A percentile compares a stretch with the other conserved stretches of the same genome.
Conservation (phyloP, 352 stramenopile species). For the Globisporangium spinosum region DNA sequence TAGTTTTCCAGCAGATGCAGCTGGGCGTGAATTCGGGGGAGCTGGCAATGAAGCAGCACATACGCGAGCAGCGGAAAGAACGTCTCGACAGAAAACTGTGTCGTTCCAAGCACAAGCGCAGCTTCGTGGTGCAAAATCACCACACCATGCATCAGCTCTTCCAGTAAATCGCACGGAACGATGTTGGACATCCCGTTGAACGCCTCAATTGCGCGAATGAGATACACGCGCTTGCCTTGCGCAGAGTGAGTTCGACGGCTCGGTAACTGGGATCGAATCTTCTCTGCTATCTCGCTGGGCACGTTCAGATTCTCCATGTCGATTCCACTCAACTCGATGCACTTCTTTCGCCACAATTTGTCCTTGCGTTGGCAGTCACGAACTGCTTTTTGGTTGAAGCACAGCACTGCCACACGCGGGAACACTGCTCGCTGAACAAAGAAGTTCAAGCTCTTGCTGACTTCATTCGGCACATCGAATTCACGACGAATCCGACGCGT, state of each 20-base stretch:
- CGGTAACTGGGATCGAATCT: constrained; percentile 51
- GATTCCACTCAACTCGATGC: constrained; percentile 52
- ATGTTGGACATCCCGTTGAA: constrained; percentile 79
- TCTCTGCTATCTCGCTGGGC: constrained; percentile 45
- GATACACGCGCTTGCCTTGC: constrained; percentile 32
- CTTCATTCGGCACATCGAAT: constrained; percentile 64
- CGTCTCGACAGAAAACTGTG: constrained; percentile 82
- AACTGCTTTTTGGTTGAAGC: constrained; percentile 63
- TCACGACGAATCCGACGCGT: constrained; percentile 66
- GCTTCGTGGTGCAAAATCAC: constrained; percentile 82
- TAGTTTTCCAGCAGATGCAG: constrained; percentile 83
- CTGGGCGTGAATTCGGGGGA: constrained; percentile 74
- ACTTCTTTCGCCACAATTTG: constrained; percentile 80
- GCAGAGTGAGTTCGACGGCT: constrained; percentile 37
- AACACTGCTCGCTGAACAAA: constrained; percentile 81
- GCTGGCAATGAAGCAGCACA: constrained; percentile 67
- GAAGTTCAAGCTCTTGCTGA: constrained; percentile 73
- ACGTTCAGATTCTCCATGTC: constrained; percentile 68
- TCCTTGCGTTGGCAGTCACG: constrained; percentile 81
- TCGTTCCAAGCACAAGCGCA: constrained; percentile 83
- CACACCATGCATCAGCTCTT: constrained; percentile 84
- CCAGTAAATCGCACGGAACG: constrained; percentile 79
- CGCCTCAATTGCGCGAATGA: constrained; percentile 69
- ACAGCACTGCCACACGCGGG: constrained; percentile 63
- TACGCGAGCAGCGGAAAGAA: constrained; percentile 86